These are phyloP conservation scores for Curvularia sp. DNA, from an alignment of 2,329 filamentous ascomycete species.

Conservation along the genomic window DNA sequence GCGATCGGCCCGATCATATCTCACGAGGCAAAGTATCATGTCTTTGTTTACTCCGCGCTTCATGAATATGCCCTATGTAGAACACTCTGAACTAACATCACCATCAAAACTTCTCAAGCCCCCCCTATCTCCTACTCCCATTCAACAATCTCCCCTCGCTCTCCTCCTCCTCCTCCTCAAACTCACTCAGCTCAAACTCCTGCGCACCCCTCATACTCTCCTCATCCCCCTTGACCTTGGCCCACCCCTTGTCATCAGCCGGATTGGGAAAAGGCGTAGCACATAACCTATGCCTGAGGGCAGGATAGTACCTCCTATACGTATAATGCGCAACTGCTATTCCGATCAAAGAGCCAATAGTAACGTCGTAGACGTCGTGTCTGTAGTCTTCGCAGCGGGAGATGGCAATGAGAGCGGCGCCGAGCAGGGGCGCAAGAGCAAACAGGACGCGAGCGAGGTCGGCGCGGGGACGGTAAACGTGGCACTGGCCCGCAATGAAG, in stretches of 20 bases:
- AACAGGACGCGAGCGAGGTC: constrained; percentile 64
- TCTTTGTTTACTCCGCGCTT: not conserved
- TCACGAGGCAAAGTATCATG: too few species aligned
- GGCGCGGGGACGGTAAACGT: constrained; percentile 64
- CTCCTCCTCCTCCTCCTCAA: constrained; percentile 39
- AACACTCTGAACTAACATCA: not conserved
- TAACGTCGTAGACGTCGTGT: constrained; percentile 70
- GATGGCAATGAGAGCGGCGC: constrained; percentile 66
- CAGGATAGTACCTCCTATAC: constrained; percentile 68
- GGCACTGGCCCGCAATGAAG: constrained; percentile 72
- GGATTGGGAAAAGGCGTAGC: constrained; percentile 59
- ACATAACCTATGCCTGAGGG: constrained; percentile 59
- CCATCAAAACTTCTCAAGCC: not conserved
- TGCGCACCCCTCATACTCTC: constrained; percentile 44
- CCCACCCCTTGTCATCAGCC: constrained; percentile 45
- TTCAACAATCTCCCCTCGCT: constrained; percentile 34
- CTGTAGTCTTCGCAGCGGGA: constrained; percentile 69
- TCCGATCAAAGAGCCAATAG: constrained; percentile 62
- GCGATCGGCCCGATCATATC: too few species aligned
- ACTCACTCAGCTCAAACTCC: constrained; percentile 49
- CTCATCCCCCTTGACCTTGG: constrained; percentile 57
- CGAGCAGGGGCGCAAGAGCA: constrained; percentile 63
- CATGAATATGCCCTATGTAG: not conserved
- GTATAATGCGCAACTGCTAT: constrained; percentile 63
- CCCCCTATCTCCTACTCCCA: constrained; percentile 22